These are phyloP conservation scores for Talaromyces ruber DNA, from an alignment of 495 filamentous ascomycete species.

Conservation along the genomic window DNA sequence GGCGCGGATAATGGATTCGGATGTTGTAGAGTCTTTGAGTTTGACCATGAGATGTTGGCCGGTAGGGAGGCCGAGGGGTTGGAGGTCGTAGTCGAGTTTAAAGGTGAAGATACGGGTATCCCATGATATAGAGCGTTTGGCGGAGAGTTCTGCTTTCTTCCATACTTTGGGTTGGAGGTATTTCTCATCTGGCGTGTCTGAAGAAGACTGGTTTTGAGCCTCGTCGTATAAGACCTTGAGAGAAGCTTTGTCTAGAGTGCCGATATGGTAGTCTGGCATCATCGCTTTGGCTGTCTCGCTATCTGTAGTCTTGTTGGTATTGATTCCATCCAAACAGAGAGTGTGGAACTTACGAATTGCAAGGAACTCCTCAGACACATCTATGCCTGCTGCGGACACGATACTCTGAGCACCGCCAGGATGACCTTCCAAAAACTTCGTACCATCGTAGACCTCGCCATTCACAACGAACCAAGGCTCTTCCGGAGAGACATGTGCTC, in stretches of 20 bases:
- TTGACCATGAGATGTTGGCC: conserved; percentile 90
- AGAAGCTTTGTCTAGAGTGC: conserved; percentile 57
- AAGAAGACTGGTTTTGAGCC: conserved; percentile 5
- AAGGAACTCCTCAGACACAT: conserved; percentile 90
- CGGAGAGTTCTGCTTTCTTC: conserved; percentile 57
- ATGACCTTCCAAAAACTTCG: conserved; percentile 72
- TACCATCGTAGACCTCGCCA: conserved; percentile 89
- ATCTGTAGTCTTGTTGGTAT: conserved; percentile 38
- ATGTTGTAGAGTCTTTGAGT: conserved; percentile 54
- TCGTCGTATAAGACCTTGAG: conserved; percentile 36
- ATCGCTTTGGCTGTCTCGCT: conserved; percentile 88
- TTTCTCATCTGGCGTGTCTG: conserved; percentile 35
- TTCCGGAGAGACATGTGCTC: conserved; percentile 53
- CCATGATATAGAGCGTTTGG: conserved; percentile 60
- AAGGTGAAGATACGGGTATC: conserved; percentile 85
- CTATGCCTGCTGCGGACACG: conserved; percentile 70
- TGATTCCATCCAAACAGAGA: neutral
- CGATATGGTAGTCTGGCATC: conserved; percentile 87
- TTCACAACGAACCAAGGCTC: conserved; percentile 89
- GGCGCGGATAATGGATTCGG: conserved; percentile 69
- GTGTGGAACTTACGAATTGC: conserved; percentile 67
- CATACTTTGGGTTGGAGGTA: conserved; percentile 70
- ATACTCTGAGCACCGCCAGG: conserved; percentile 89
- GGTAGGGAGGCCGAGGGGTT: conserved; percentile 69
- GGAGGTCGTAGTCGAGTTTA: conserved; percentile 61